phyloP scores from a whole-genome alignment of 495 filamentous ascomycete genomes.

The Aspergillus haitiensis region DNA sequence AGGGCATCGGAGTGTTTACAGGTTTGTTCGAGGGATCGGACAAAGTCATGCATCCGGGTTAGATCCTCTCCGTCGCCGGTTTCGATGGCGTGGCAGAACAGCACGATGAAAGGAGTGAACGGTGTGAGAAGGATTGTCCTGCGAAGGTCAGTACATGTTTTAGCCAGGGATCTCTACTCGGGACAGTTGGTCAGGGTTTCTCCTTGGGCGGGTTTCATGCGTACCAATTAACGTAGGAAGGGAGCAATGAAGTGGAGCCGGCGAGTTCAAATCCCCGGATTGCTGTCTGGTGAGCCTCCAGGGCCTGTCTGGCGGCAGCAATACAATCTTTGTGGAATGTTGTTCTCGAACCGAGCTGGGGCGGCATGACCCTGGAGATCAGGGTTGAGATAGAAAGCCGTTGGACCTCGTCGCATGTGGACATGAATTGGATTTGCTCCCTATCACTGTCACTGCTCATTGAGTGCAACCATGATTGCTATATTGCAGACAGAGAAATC shows the following conservation, averaged over 20 bases:
- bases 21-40: slow-evolving; percentile 17
- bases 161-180: background rate
- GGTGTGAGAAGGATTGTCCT: slow-evolving; percentile 22
- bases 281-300: slow-evolving; percentile 11
- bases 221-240: slow-evolving; percentile 20
- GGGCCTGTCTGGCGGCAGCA: slow-evolving; percentile 16
- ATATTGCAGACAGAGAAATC: too few relatives aligned
- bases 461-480: too few relatives aligned
- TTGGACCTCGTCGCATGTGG: slow-evolving; percentile 12
- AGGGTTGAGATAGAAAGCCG: slow-evolving; percentile 21
- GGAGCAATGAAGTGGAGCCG: slow-evolving; percentile 7
- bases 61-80: slow-evolving; percentile 19
- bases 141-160: background rate
- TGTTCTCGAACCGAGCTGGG: slow-evolving; percentile 11
- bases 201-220: background rate
- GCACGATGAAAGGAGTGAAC: slow-evolving; percentile 25
- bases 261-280: too few relatives aligned
- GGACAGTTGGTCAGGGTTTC: background rate
- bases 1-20: background rate
- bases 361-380: slow-evolving; percentile 21
- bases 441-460: too few relatives aligned
- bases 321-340: slow-evolving; percentile 21
- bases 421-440: background rate
- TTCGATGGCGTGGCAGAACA: slow-evolving; percentile 28
- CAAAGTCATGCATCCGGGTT: slow-evolving; percentile 11